Evolutionary conservation across 2,329 filamentous ascomycete species (phyloP).

Genomic region (Sodiomyces alkalinus): DNA sequence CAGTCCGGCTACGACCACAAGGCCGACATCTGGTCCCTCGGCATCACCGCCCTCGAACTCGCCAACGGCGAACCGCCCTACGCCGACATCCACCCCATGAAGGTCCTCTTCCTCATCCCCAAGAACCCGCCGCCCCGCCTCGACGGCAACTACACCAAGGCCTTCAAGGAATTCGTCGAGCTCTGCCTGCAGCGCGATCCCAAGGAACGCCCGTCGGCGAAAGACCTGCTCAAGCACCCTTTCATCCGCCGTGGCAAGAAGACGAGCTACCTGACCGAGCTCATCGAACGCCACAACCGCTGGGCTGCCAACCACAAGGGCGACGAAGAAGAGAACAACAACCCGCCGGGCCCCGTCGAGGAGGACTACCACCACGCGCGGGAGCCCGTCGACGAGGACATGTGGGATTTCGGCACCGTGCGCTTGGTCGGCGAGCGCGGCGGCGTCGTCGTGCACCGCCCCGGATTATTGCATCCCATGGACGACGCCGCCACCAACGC

Average conservation of each 20-base stretch:
- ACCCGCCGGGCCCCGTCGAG: too few species aligned
- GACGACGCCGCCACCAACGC: slow-evolving; percentile 72
- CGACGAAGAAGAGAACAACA: slow-evolving; percentile 50
- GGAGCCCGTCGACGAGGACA: slow-evolving; percentile 54
- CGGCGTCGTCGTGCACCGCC: slow-evolving; percentile 34
- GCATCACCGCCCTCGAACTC: slow-evolving; percentile 84
- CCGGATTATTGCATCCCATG: slow-evolving; percentile 53
- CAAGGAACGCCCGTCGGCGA: slow-evolving; percentile 72
- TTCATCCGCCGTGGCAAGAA: slow-evolving; percentile 89
- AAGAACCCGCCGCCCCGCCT: slow-evolving; percentile 80
- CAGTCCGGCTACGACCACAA: slow-evolving; percentile 97
- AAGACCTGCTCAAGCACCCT: slow-evolving; percentile 73
- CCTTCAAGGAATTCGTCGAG: slow-evolving; percentile 74
- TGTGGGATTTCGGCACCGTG: slow-evolving; percentile 98
- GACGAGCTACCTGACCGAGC: slow-evolving; percentile 88
- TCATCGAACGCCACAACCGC: slow-evolving; percentile 80
- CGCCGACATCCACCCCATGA: slow-evolving; percentile 96
- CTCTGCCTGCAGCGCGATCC: slow-evolving; percentile 80
- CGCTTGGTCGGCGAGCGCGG: slow-evolving; percentile 59
- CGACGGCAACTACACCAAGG: slow-evolving; percentile 65
- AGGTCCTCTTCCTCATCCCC: slow-evolving; percentile 88
- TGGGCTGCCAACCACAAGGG: slow-evolving; percentile 74
- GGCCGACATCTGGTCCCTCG: slow-evolving; percentile 93
- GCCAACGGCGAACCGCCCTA: slow-evolving; percentile 89
- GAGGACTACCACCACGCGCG: slow-evolving; percentile 38